Conservation (phyloP, 768 basidiomycete genomes). For the Melanogaster broomeanus region DNA sequence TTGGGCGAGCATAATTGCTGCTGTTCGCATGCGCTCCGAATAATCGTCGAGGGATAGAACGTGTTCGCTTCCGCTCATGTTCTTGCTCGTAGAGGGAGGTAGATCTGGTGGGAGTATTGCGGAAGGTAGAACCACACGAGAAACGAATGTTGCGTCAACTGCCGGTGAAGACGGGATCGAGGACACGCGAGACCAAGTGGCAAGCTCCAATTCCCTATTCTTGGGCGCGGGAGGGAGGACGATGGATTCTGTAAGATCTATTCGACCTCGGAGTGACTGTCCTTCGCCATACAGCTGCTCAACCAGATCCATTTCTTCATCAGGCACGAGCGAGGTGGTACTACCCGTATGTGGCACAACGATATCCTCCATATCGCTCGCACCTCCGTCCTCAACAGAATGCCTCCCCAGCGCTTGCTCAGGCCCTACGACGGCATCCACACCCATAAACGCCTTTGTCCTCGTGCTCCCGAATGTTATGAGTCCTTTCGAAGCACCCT, state of each 20-base stretch:
- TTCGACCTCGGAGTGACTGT: slow-evolving; percentile 66
- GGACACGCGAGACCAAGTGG: slow-evolving; percentile 67
- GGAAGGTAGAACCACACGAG: slow-evolving; percentile 4
- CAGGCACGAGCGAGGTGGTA: slow-evolving; percentile 29
- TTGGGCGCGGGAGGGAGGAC: slow-evolving; percentile 80
- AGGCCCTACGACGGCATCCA: slow-evolving; percentile 25
- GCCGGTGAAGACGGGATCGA: slow-evolving; percentile 51
- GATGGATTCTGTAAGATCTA: slow-evolving; percentile 85
- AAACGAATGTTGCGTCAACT: slow-evolving; percentile 30
- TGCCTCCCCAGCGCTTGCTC: slow-evolving; percentile 36
- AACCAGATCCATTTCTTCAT: slow-evolving; percentile 95
- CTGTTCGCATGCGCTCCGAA: slow-evolving; percentile 97
- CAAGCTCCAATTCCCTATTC: slow-evolving; percentile 88
- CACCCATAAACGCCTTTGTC: slow-evolving; percentile 16
- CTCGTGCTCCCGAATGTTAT: slow-evolving; percentile 40
- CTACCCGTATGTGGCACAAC: slow-evolving; percentile 23
- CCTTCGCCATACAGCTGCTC: slow-evolving; percentile 91
- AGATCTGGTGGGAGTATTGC: slow-evolving; percentile 2
- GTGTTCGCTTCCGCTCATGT: slow-evolving; percentile 9
- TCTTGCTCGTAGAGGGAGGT: slow-evolving; percentile 1
- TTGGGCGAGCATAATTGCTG: slow-evolving; percentile 97
- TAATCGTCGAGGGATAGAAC: slow-evolving; percentile 90
- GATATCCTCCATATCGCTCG: not conserved
- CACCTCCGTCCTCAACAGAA: slow-evolving; percentile 23
- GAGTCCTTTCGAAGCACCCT: slow-evolving; percentile 59